Evolutionary conservation across 352 stramenopile species (phyloP).

Genomic region (Pythium angustatum): DNA sequence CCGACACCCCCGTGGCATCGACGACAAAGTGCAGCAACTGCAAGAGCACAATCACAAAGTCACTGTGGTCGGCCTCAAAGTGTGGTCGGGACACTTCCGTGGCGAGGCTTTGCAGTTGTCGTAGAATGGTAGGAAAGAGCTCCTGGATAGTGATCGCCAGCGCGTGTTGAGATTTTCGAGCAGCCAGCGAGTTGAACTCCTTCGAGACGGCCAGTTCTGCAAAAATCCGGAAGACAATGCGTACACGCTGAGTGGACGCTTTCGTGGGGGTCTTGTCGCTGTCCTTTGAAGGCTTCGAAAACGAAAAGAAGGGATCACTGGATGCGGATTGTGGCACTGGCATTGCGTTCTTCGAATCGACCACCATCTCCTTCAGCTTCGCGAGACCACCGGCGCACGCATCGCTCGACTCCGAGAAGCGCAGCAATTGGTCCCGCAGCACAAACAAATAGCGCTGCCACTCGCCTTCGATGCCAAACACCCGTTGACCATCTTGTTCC

Average conservation of each 20-base stretch:
- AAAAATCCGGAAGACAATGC: constrained; percentile 51
- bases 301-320: constrained; percentile 20
- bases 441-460: constrained; percentile 66
- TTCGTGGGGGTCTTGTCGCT: neutral
- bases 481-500: neutral
- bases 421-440: constrained; percentile 51
- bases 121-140: constrained; percentile 40
- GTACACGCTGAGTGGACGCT: constrained; percentile 20
- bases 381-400: constrained; percentile 28
- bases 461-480: constrained; percentile 43
- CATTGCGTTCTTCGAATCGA: neutral
- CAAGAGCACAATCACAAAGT: constrained; percentile 45
- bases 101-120: constrained; percentile 41
- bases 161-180: constrained; percentile 37
- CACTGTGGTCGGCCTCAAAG: constrained; percentile 30
- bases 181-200: constrained; percentile 41
- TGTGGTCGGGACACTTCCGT: constrained; percentile 11
- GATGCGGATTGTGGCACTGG: neutral
- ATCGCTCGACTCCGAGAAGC: constrained; percentile 34
- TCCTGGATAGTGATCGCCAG: constrained; percentile 38
- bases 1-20: neutral
- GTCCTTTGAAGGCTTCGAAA: constrained; percentile 2
- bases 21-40: constrained; percentile 57
- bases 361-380: constrained; percentile 38
- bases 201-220: constrained; percentile 56